Base-by-base conservation (phyloP, 78 protist species). In the Mastigamoeba balamuthi region DNA sequence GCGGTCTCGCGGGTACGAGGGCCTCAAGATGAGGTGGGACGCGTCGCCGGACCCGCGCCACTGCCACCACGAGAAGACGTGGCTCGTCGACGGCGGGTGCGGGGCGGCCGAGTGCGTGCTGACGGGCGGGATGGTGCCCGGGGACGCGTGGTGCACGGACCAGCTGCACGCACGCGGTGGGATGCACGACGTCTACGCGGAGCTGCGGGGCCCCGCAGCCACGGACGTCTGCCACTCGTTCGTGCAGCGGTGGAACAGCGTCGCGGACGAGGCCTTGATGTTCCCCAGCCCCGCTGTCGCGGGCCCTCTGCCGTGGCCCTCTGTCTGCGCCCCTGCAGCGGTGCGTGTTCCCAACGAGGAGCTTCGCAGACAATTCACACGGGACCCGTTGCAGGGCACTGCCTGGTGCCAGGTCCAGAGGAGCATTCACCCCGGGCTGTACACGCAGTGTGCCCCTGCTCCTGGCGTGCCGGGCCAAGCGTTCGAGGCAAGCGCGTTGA, bases 171-270 rank as follows among this genome's bases (percentile, higher is more conserved):
- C 58, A 48, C 33, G 17, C 17, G 58, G 33, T 25, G 58, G 58
- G 17, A 17, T 48, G 17, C 58, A 48, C 58, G 58, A 48, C 17
- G 17, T 48, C 17, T 48, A 48, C 17, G 58, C 17, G 58, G 33
- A 48, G 17, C 17, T 48, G 17, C 58, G 58, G 58, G 58, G 58
- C 17, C 70, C 70, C 10, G 29, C 70, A 28, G 29, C 65, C 10
- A 28, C 36, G 37, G 70, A 66, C 70, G 29, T 30, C 37, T 10
- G n/a, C n/a, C 70, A 66, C 37, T 29, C 29, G 30, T 66, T 66
- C 10, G 70, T 66, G 36, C 70, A 66, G 70, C 70, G 70, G 65
- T 66, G 70, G 70, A 66, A 66, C 17, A 25, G 33, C 58, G 58
- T 48, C 17, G n/a, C n/a, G n/a, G n/a, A n/a, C n/a, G n/a, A n/a